Evolutionary conservation across 2,329 filamentous ascomycete species (phyloP).

Genomic region (Talaromyces sp.): DNA sequence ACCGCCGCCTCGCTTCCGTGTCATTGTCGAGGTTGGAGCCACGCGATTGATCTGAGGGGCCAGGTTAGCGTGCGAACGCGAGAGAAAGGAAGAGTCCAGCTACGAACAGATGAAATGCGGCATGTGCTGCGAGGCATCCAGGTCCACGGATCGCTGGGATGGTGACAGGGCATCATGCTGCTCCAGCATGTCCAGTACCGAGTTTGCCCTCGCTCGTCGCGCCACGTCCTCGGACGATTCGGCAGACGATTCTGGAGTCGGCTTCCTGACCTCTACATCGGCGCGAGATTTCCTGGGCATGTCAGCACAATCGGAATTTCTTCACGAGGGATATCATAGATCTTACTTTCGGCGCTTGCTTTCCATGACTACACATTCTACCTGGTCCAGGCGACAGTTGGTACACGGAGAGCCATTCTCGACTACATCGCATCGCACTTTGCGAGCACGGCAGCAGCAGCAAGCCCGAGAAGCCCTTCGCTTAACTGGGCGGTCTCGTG

Average conservation of each 20-base stretch:
- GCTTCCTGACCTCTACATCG: conserved; percentile 32
- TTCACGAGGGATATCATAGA: background rate
- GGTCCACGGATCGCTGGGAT: conserved; percentile 43
- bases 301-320: conserved; percentile 2
- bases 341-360: conserved; percentile 66
- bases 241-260: conserved; percentile 28
- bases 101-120: conserved; percentile 61
- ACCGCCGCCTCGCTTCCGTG: background rate
- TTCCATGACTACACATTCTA: conserved; percentile 61
- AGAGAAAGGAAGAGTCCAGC: background rate
- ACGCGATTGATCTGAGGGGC: conserved; percentile 45
- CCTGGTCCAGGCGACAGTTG: conserved; percentile 64
- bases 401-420: conserved; percentile 80
- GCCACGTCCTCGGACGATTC: conserved; percentile 33
- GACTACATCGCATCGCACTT: conserved; percentile 90
- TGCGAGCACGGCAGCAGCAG: conserved; percentile 80
- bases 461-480: conserved; percentile 87
- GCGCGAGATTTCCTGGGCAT: conserved; percentile 35
- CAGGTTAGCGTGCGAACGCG: background rate
- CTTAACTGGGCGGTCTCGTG: conserved; percentile 60
- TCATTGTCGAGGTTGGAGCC: conserved; percentile 37
- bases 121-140: conserved; percentile 54
- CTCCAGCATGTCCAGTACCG: conserved; percentile 25
- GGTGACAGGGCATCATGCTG: conserved; percentile 28
- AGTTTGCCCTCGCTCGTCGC: conserved; percentile 23